Conservation (phyloP, 495 filamentous ascomycete species). For the Penicillium pancosmium region DNA sequence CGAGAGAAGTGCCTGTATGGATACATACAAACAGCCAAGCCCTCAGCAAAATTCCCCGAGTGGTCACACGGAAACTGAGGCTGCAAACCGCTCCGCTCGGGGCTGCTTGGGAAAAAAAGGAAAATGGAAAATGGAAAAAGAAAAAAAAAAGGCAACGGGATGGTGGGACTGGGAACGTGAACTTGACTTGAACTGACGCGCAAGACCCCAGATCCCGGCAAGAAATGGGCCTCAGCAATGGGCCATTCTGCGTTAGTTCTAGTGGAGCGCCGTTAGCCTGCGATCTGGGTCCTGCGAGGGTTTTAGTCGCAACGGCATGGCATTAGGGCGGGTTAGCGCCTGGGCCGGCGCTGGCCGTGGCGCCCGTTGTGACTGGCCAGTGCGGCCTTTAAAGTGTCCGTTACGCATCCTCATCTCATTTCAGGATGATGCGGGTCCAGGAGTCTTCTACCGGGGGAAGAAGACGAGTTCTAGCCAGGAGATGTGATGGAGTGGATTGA, state of each 20-base stretch:
- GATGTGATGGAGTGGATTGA: background rate
- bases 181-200: background rate
- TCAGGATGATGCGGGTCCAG: slow-evolving; percentile 30
- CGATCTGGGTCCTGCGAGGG: slow-evolving; percentile 23
- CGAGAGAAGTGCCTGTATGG: background rate
- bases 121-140: background rate
- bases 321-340: slow-evolving; percentile 30
- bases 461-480: background rate
- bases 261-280: slow-evolving; percentile 25
- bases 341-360: slow-evolving; percentile 21
- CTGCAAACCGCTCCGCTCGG: slow-evolving; percentile 17
- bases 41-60: slow-evolving; percentile 32
- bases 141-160: background rate
- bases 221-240: no score
- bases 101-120: slow-evolving; percentile 15
- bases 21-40: slow-evolving; percentile 6
- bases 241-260: background rate
- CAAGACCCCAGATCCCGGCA: slow-evolving; percentile 12
- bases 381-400: slow-evolving; percentile 25
- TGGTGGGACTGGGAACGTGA: background rate
- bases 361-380: slow-evolving; percentile 21
- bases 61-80: slow-evolving; percentile 26
- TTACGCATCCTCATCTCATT: slow-evolving; percentile 31
- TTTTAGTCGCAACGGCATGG: slow-evolving; percentile 34
- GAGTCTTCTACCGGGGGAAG: background rate